Percentiles rank a stretch among this genome's conserved stretches.
These are phyloP conservation scores for Stevia rebaudiana DNA, from an alignment of 140 eudicot species.

Conservation along the genomic window DNA sequence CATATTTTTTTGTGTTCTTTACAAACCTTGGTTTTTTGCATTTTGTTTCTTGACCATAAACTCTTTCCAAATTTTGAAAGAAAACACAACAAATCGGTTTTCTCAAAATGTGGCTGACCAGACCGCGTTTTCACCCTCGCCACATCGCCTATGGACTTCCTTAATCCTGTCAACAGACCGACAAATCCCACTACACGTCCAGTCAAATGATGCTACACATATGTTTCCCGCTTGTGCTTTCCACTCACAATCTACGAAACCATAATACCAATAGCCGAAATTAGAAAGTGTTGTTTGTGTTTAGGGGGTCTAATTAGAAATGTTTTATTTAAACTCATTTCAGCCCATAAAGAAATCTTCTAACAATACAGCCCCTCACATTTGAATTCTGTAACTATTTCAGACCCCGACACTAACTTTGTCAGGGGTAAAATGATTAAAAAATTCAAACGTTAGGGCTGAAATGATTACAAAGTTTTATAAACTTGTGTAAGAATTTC, in stretches of 20 bases:
- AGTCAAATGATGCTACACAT: constrained; percentile 76
- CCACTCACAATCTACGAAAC: constrained; percentile 65
- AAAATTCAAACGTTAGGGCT: too few relatives aligned
- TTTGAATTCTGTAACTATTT: too few relatives aligned
- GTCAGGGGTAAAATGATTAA: too few relatives aligned
- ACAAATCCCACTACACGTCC: constrained; percentile 77
- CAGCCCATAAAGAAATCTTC: background rate
- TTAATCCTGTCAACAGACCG: constrained; percentile 60
- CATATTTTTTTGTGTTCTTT: constrained; percentile 24
- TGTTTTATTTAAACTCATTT: background rate
- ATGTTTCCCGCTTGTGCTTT: constrained; percentile 75
- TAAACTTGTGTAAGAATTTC: too few relatives aligned
- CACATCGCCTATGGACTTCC: constrained; percentile 72
- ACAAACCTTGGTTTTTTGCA: constrained; percentile 14
- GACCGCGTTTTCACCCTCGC: constrained; percentile 61
- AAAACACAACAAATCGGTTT: background rate
- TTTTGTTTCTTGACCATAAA: background rate
- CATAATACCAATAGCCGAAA: background rate
- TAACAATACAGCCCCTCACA: too few relatives aligned
- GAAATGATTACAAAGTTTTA: too few relatives aligned
- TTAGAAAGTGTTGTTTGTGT: background rate
- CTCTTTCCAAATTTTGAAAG: constrained; percentile 37
- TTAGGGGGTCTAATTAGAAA: background rate
- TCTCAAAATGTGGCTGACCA: constrained; percentile 58
- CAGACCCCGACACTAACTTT: too few relatives aligned